phyloP scores from a whole-genome alignment of 345 rosid species.

The Syzygium oleosum region DNA sequence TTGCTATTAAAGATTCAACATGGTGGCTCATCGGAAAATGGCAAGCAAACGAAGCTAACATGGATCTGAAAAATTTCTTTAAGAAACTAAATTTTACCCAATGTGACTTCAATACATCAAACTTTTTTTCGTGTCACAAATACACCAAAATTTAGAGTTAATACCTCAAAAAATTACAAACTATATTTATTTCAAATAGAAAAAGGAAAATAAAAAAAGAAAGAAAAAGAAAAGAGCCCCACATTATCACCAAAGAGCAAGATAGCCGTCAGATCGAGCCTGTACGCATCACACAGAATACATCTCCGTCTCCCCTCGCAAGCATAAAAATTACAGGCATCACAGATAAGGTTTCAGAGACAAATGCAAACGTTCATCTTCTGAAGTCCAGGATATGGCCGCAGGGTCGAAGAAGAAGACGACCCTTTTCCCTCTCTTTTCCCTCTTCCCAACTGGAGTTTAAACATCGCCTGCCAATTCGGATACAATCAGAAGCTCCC shows the following conservation, averaged over 20 bases:
- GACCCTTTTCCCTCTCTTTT: neutral
- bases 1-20: neutral
- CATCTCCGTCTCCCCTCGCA: neutral
- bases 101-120: accelerated
- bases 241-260: neutral
- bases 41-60: accelerated
- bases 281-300: neutral
- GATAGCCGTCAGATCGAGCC: neutral
- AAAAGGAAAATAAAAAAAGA: neutral
- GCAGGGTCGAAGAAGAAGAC: neutral
- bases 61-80: accelerated
- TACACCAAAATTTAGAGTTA: neutral
- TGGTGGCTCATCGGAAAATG: neutral
- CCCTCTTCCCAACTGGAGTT: neutral
- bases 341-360: neutral
- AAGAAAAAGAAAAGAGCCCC: neutral
- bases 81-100: accelerated
- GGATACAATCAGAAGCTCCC: neutral
- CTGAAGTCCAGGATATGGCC: neutral
- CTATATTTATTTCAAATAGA: neutral
- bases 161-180: neutral
- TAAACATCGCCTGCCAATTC: neutral
- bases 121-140: no score
- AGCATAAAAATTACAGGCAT: neutral
- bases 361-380: neutral